phyloP scores from a whole-genome alignment of 2,329 filamentous ascomycete species.

The Zasmidium cellare region DNA sequence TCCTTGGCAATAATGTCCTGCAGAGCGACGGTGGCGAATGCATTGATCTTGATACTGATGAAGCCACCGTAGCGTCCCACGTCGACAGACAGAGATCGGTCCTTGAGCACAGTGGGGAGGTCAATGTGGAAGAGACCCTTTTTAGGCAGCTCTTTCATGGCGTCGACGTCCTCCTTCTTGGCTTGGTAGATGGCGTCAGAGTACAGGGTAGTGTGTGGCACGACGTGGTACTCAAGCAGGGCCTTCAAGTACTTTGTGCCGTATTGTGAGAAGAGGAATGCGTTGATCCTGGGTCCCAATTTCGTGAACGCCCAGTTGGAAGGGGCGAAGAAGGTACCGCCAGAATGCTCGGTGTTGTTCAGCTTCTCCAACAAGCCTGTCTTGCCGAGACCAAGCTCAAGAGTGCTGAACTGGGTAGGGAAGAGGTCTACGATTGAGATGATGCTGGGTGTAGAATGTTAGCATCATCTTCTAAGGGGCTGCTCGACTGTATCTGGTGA shows the following conservation, averaged over 20 bases:
- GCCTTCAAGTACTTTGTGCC: constrained; percentile 76
- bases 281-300: constrained; percentile 72
- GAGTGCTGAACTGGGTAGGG: constrained; percentile 74
- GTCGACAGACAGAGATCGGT: constrained; percentile 68
- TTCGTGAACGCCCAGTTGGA: constrained; percentile 76
- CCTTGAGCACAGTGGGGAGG: constrained; percentile 69
- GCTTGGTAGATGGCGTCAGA: constrained; percentile 74
- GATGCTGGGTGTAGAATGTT: constrained; percentile 43
- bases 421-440: constrained; percentile 64
- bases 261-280: constrained; percentile 77
- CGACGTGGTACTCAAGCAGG: constrained; percentile 76
- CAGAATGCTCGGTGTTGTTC: constrained; percentile 55
- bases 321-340: constrained; percentile 79
- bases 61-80: constrained; percentile 68
- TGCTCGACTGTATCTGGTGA: no score
- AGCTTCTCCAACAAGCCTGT: constrained; percentile 68
- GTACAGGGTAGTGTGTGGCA: constrained; percentile 74
- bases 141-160: constrained; percentile 29
- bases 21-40: constrained; percentile 63
- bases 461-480: no score
- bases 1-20: constrained; percentile 73
- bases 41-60: constrained; percentile 74
- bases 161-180: constrained; percentile 19
- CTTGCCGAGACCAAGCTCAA: constrained; percentile 71
- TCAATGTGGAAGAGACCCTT: constrained; percentile 65